These are phyloP conservation scores for Amanita phalloides DNA, from an alignment of 768 basidiomycete species.

Conservation along the genomic window DNA sequence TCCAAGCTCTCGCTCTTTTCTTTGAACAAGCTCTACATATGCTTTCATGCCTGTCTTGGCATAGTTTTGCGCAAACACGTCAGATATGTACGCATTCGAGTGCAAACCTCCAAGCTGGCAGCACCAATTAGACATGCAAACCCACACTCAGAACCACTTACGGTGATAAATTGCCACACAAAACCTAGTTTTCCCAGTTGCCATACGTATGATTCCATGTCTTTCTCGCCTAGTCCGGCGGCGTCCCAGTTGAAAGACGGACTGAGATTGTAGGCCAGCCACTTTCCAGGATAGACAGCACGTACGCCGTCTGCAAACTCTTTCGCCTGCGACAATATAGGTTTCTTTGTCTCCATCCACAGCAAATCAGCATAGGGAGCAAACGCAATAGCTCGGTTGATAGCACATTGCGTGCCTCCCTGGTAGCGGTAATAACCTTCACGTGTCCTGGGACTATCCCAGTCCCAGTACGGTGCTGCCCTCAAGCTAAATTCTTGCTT, in stretches of 20 bases:
- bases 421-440: slow-evolving; percentile 98
- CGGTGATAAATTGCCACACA: slow-evolving; percentile 99
- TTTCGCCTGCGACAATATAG: slow-evolving; percentile 82
- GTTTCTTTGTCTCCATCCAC: slow-evolving; percentile 97
- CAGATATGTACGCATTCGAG: slow-evolving; percentile 95
- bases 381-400: slow-evolving; percentile 86
- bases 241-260: slow-evolving; percentile 94
- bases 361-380: slow-evolving; percentile 88
- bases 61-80: slow-evolving; percentile 81
- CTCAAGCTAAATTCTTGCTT: slow-evolving; percentile 69
- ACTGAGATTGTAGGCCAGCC: slow-evolving; percentile 94
- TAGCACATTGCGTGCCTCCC: slow-evolving; percentile 90
- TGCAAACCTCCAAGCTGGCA: slow-evolving; percentile 88
- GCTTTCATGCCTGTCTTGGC: slow-evolving; percentile 98
- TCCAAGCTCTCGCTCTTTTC: slow-evolving; percentile 85
- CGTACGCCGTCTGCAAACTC: slow-evolving; percentile 90
- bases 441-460: slow-evolving; percentile 88
- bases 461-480: slow-evolving; percentile 80
- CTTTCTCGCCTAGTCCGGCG: slow-evolving; percentile 74
- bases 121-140: background rate
- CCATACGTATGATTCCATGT: slow-evolving; percentile 90
- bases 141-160: slow-evolving; percentile 23
- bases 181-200: slow-evolving; percentile 91
- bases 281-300: slow-evolving; percentile 73
- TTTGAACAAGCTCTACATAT: slow-evolving; percentile 90